Evolutionary conservation across 2,329 filamentous ascomycete genomes (phyloP).

Genomic region (Pseudocercospora fijiensis): DNA sequence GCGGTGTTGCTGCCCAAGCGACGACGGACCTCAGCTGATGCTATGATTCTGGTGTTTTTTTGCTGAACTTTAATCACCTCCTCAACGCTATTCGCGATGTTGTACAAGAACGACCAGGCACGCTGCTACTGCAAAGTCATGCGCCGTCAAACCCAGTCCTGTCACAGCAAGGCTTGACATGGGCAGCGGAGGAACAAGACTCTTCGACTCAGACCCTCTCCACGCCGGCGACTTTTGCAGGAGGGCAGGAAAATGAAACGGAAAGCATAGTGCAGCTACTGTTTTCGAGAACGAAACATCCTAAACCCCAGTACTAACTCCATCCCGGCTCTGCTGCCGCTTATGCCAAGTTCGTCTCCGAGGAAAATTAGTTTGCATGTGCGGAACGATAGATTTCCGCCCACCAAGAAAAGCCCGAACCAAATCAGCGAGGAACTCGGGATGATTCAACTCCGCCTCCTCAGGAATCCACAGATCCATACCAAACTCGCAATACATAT

Average conservation of each 20-base stretch:
- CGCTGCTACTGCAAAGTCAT: not conserved
- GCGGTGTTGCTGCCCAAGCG: conserved; percentile 14
- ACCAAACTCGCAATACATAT: conserved; percentile 27
- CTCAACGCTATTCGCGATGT: not conserved
- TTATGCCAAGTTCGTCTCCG: conserved; percentile 25
- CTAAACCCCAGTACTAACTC: not conserved
- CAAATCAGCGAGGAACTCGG: conserved; percentile 26
- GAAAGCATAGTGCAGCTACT: not conserved
- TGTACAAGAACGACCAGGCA: not conserved
- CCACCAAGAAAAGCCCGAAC: conserved; percentile 20
- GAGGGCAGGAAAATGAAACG: not conserved
- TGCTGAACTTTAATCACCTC: not conserved
- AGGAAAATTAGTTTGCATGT: conserved; percentile 24
- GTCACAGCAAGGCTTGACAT: not conserved
- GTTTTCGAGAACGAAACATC: not conserved
- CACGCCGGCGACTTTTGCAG: too few relatives aligned
- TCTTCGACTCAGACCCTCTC: not conserved
- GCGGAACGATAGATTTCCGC: conserved; percentile 11
- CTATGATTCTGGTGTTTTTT: not conserved
- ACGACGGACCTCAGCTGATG: not conserved
- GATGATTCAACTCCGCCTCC: conserved; percentile 22
- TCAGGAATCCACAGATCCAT: conserved; percentile 28
- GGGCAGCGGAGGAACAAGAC: not conserved
- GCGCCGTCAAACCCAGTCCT: not conserved
- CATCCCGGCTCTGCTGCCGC: conserved; percentile 10